Evolutionary conservation across 225 moss, liverwort and hornwort species (phyloP).

Genomic region (Polytrichum formosum): DNA sequence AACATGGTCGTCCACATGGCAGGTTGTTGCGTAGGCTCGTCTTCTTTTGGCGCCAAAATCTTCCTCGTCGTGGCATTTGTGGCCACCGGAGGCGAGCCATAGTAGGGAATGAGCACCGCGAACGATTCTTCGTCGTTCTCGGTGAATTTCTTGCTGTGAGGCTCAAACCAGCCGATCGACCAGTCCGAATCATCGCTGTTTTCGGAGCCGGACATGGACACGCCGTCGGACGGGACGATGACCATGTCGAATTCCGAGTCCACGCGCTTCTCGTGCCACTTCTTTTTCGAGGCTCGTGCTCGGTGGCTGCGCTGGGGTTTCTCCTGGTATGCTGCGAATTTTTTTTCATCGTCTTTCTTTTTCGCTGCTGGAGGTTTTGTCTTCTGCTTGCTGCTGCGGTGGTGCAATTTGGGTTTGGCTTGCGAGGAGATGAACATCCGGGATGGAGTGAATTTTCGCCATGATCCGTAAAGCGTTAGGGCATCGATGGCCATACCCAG

Average conservation of each 20-base stretch:
- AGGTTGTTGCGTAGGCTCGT: constrained; percentile 2
- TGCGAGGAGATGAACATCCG: constrained; percentile 9
- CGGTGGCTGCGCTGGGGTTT: constrained; percentile 4
- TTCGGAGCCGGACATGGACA: constrained; percentile 64
- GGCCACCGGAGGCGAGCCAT: constrained; percentile 24
- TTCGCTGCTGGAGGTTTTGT: neutral
- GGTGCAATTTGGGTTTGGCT: neutral
- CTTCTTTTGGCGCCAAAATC: constrained; percentile 3
- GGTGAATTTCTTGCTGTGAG: constrained; percentile 46
- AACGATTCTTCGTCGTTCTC: constrained; percentile 63
- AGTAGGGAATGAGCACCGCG: constrained; percentile 66
- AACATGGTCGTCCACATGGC: constrained; percentile 29
- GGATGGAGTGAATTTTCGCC: constrained; percentile 16
- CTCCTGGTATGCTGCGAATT: neutral
- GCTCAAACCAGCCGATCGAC: constrained; percentile 77
- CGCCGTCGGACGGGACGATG: constrained; percentile 51
- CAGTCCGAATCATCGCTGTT: constrained; percentile 57
- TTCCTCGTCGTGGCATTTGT: neutral
- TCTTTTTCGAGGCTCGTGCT: constrained; percentile 3
- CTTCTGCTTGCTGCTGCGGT: constrained; percentile 1
- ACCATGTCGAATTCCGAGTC: constrained; percentile 60
- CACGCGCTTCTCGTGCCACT: constrained; percentile 40
- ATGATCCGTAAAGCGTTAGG: constrained; percentile 12
- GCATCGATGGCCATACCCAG: constrained; percentile 17
- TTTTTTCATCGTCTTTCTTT: neutral